Evolutionary conservation across 805 yeast genomes (phyloP).

Genomic region (Saccharomycopsis amapae): DNA sequence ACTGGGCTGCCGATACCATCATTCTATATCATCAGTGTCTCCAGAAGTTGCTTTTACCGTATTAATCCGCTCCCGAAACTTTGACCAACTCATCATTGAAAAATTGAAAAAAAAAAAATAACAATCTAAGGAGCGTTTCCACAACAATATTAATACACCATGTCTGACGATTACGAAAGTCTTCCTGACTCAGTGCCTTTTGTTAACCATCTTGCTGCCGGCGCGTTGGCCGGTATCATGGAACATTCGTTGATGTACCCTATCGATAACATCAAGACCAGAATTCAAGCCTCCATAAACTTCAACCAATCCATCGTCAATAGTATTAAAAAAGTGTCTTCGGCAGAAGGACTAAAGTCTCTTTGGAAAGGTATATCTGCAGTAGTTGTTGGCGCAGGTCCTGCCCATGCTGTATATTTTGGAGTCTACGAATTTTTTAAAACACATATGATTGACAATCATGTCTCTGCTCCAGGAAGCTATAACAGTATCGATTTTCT

Average conservation of each 20-base stretch:
- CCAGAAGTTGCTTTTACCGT: no score
- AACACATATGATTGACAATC: slow-evolving; percentile 30
- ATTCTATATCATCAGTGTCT: no score
- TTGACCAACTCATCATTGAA: no score
- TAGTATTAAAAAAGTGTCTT: slow-evolving; percentile 50
- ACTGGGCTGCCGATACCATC: no score
- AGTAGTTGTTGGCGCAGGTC: slow-evolving; percentile 94
- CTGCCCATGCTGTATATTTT: slow-evolving; percentile 95
- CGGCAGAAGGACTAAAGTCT: slow-evolving; percentile 81
- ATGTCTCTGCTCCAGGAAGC: slow-evolving; percentile 38
- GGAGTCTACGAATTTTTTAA: slow-evolving; percentile 78
- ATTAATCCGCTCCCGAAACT: no score
- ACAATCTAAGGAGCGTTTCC: no score
- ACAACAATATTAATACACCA: background rate
- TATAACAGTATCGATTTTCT: background rate
- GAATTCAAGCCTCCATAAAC: slow-evolving; percentile 56
- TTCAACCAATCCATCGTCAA: background rate
- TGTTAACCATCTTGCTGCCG: slow-evolving; percentile 77
- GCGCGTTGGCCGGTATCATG: slow-evolving; percentile 98
- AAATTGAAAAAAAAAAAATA: no score
- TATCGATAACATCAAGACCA: slow-evolving; percentile 85
- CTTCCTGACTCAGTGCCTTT: slow-evolving; percentile 82
- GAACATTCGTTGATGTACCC: slow-evolving; percentile 98
- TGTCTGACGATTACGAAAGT: slow-evolving; percentile 68
- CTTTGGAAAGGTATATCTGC: slow-evolving; percentile 93